Evolutionary conservation across 192 early-diverging fungal species (phyloP).

Genomic region (Chytriomyces hyalinus): DNA sequence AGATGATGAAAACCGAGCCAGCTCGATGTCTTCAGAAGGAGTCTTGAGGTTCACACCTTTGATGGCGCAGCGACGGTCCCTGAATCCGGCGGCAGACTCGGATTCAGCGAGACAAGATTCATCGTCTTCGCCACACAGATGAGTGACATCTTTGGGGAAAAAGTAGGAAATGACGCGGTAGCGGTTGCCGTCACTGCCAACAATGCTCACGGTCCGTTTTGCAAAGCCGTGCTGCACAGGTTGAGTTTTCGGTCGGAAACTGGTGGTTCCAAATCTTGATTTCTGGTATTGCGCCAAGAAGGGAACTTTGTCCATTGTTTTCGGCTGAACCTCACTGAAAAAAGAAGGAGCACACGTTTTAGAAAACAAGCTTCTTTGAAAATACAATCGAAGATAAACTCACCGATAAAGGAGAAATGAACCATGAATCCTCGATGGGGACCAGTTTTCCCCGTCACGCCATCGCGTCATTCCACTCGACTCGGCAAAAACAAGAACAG

Average conservation of each 20-base stretch:
- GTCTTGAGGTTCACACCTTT: neutral
- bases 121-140: neutral
- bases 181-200: constrained; percentile 15
- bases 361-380: neutral
- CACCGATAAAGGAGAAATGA: constrained; percentile 12
- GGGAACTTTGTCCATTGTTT: neutral
- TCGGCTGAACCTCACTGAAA: neutral
- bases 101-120: neutral
- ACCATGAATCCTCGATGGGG: constrained; percentile 19
- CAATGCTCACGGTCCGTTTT: constrained; percentile 10
- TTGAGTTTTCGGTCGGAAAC: constrained; percentile 11
- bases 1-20: neutral
- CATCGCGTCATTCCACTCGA: constrained; percentile 4
- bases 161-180: constrained; percentile 9
- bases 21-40: neutral
- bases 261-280: constrained; percentile 7
- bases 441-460: constrained; percentile 19
- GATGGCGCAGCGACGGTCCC: too few relatives aligned
- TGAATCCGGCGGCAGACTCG: too few relatives aligned
- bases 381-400: neutral
- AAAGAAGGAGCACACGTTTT: neutral
- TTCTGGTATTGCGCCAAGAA: neutral
- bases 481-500: constrained; percentile 19
- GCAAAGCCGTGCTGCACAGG: constrained; percentile 18
- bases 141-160: neutral